These are phyloP conservation scores for Dioscorea zingiberensis DNA, from an alignment of 106 monocot genomes.

Conservation along the genomic window DNA sequence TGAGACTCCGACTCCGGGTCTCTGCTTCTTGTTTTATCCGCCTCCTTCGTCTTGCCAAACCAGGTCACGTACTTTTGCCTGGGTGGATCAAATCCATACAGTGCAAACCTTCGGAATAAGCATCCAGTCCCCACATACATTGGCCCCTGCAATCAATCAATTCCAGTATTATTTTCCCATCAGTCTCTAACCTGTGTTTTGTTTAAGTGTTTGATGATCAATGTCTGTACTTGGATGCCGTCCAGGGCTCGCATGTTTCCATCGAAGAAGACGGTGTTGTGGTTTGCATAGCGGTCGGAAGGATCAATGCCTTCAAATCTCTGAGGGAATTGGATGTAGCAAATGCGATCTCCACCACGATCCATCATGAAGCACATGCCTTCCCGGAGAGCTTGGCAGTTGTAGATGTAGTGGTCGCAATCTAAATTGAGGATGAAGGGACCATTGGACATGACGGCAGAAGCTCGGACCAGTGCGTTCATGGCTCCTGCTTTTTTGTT, in stretches of 20 bases:
- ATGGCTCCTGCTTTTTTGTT: constrained; percentile 95
- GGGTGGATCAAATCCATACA: constrained; percentile 88
- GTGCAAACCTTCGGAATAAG: constrained; percentile 64
- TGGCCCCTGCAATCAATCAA: constrained; percentile 36
- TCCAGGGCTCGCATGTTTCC: constrained; percentile 97
- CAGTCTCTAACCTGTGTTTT: no score
- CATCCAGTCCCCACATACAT: constrained; percentile 90
- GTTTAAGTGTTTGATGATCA: not conserved
- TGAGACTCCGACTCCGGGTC: constrained; percentile 25
- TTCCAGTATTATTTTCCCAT: no score
- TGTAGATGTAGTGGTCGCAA: constrained; percentile 93
- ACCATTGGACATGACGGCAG: constrained; percentile 78
- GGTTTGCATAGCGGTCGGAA: constrained; percentile 89
- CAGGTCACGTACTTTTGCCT: constrained; percentile 43
- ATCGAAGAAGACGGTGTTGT: constrained; percentile 97
- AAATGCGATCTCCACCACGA: constrained; percentile 75
- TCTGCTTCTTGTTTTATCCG: constrained; percentile 9
- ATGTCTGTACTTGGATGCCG: constrained; percentile 43
- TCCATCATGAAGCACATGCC: constrained; percentile 96
- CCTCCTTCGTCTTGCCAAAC: constrained; percentile 32
- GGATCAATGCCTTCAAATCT: constrained; percentile 92
- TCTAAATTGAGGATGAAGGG: constrained; percentile 92
- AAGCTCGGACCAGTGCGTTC: constrained; percentile 79
- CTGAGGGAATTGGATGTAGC: constrained; percentile 89
- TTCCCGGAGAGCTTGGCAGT: constrained; percentile 61